Conservation (phyloP, 2,329 filamentous ascomycete genomes). For the Beauveria sp. region DNA sequence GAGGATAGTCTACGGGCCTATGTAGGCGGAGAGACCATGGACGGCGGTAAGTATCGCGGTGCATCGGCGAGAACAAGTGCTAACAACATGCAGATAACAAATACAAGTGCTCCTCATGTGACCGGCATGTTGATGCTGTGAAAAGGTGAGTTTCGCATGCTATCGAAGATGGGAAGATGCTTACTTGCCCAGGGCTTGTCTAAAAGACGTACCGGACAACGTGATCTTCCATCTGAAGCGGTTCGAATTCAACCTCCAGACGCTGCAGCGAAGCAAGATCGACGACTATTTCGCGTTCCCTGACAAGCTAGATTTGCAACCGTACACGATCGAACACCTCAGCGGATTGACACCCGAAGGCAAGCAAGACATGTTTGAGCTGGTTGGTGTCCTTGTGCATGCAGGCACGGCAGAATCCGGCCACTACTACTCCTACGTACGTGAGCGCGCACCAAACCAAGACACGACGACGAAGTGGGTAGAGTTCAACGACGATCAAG, state of each 20-base stretch:
- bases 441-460: slow-evolving; percentile 57
- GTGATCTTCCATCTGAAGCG: slow-evolving; percentile 91
- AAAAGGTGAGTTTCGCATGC: slow-evolving; percentile 53
- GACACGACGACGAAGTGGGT: slow-evolving; percentile 57
- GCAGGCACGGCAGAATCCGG: slow-evolving; percentile 88
- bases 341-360: slow-evolving; percentile 50
- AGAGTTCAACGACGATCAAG: slow-evolving; percentile 89
- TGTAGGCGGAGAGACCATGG: slow-evolving; percentile 91
- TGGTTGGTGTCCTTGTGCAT: slow-evolving; percentile 93
- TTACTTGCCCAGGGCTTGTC: slow-evolving; percentile 57
- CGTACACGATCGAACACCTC: slow-evolving; percentile 81
- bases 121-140: slow-evolving; percentile 83
- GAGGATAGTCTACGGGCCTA: slow-evolving; percentile 90
- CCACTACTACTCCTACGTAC: slow-evolving; percentile 95
- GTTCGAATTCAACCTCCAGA: slow-evolving; percentile 73
- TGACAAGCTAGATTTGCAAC: slow-evolving; percentile 71
- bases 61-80: slow-evolving; percentile 16
- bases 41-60: slow-evolving; percentile 54
- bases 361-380: slow-evolving; percentile 73
- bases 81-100: slow-evolving; percentile 64
- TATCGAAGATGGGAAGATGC: slow-evolving; percentile 11
- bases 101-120: slow-evolving; percentile 91
- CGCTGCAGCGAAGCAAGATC: slow-evolving; percentile 80
- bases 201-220: slow-evolving; percentile 89
- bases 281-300: slow-evolving; percentile 94